Evolutionary conservation across 257 asterid genomes (phyloP).

Genomic region (Nicotiana obtusifolia): DNA sequence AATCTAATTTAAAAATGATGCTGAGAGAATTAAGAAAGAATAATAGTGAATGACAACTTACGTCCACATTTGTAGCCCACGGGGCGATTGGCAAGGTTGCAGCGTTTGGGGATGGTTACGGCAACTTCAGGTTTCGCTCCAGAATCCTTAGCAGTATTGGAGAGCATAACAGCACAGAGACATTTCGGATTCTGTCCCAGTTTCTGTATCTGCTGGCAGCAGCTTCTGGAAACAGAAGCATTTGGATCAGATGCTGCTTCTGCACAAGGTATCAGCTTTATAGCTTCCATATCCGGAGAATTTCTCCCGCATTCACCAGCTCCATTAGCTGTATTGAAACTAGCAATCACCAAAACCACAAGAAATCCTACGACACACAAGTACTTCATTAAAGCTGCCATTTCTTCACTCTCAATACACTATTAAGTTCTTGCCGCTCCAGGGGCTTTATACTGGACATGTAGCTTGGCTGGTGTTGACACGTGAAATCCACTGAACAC

Average conservation of each 20-base stretch:
- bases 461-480: slow-evolving; percentile 13
- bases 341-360: not conserved
- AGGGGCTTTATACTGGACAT: slow-evolving; percentile 23
- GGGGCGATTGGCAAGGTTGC: slow-evolving; percentile 61
- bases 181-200: slow-evolving; percentile 39
- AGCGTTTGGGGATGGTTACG: slow-evolving; percentile 61
- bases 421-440: not conserved
- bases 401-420: not conserved
- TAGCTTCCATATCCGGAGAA: slow-evolving; percentile 41
- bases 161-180: slow-evolving; percentile 65
- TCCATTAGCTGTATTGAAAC: slow-evolving; percentile 9
- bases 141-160: slow-evolving; percentile 50
- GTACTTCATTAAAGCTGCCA: slow-evolving; percentile 20
- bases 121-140: slow-evolving; percentile 54
- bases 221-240: slow-evolving; percentile 25
- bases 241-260: slow-evolving; percentile 29
- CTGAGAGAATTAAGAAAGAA: not conserved
- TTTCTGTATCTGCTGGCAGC: slow-evolving; percentile 38
- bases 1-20: not conserved
- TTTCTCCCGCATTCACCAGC: slow-evolving; percentile 45
- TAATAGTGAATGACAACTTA: not conserved
- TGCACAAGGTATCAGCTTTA: slow-evolving; percentile 48
- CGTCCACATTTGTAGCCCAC: slow-evolving; percentile 73
- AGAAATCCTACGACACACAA: slow-evolving; percentile 19
- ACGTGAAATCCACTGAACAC: slow-evolving; percentile 22